Percentiles rank a stretch among this genome's conserved stretches.
phyloP scores from a whole-genome alignment of 768 basidiomycete species.

The Podaxis sp. region DNA sequence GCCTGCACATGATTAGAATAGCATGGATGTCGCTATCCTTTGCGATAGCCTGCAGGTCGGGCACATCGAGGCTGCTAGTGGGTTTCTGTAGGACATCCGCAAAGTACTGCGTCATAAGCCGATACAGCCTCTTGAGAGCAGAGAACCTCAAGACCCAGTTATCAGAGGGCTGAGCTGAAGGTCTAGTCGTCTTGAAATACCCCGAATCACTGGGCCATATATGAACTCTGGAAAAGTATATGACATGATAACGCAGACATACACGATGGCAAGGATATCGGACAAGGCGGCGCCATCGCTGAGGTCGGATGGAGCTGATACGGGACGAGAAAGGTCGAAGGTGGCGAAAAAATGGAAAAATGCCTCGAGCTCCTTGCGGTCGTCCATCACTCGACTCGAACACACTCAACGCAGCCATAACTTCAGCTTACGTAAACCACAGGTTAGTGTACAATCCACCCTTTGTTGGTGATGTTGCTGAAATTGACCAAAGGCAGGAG shows the following conservation, averaged over 20 bases:
- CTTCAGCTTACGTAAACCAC: background rate
- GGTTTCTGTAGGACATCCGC: conserved; percentile 80
- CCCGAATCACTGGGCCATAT: conserved; percentile 56
- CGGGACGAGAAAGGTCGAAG: conserved; percentile 63
- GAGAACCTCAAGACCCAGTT: conserved; percentile 90
- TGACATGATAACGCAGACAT: conserved; percentile 24
- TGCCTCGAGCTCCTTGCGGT: conserved; percentile 56
- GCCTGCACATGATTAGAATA: conserved; percentile 69
- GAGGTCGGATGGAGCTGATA: conserved; percentile 63
- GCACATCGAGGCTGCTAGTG: conserved; percentile 74
- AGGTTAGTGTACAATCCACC: background rate
- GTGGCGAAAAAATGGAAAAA: conserved; percentile 79
- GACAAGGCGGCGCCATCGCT: conserved; percentile 77
- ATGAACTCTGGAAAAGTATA: conserved; percentile 1
- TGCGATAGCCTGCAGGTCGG: conserved; percentile 82
- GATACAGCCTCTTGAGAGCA: conserved; percentile 78
- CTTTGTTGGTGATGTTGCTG: too few species aligned
- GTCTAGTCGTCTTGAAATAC: conserved; percentile 66
- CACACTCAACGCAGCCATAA: background rate
- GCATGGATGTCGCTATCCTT: conserved; percentile 66
- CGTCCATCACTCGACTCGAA: conserved; percentile 3
- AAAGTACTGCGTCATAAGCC: conserved; percentile 86
- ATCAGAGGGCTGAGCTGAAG: conserved; percentile 62
- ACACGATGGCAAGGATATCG: conserved; percentile 75
- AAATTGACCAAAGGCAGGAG: too few species aligned